These are phyloP conservation scores for grape (Vitis vinifera) DNA, from an alignment of 164 flowering plant genomes.

Conservation along the genomic window ASM3070453v1 NC_081810.1:6032501-6033000, in stretches of 20 bases:
- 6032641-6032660: not conserved
- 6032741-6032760: slow-evolving; percentile 25
- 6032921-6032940: too few species aligned
- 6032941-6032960: too few species aligned
- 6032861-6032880: not conserved
- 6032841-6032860: slow-evolving; percentile 6
- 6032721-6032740: slow-evolving; percentile 27
- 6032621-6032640: not conserved
- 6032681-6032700: slow-evolving; percentile 10
- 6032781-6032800: not conserved
- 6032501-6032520: too few species aligned
- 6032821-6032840: slow-evolving; percentile 12
- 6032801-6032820: not conserved
- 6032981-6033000: not conserved
- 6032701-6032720: not conserved
- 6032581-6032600: too few species aligned
- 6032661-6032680: slow-evolving; percentile 1
- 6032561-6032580: too few species aligned
- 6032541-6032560: too few species aligned
- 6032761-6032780: slow-evolving; percentile 26
- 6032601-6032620: too few species aligned
- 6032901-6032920: too few species aligned
- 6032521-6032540: too few species aligned
- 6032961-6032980: too few species aligned
- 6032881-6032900: not conserved